A percentile compares a stretch with the other conserved stretches of the same genome.
phyloP scores from a whole-genome alignment of 257 asterid species.

The Solanum megistacrolobum region DNA sequence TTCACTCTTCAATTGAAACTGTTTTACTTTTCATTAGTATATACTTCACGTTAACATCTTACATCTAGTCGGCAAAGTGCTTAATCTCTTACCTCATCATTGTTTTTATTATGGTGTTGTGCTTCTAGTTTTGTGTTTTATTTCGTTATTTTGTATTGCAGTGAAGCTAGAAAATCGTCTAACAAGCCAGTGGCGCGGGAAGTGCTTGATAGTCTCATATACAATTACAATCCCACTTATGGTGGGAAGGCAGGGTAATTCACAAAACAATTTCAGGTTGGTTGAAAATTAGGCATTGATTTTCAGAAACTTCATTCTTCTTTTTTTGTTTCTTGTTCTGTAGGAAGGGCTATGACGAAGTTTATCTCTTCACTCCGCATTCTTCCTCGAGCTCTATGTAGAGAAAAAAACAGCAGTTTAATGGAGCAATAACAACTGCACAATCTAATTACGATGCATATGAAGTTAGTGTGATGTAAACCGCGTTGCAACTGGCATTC shows the following conservation, averaged over 20 bases:
- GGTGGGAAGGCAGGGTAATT: conserved; percentile 90
- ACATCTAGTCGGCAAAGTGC: no score
- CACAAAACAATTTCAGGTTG: background rate
- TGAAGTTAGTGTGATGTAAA: background rate
- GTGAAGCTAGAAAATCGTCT: conserved; percentile 84
- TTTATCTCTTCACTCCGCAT: conserved; percentile 52
- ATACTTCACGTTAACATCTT: no score
- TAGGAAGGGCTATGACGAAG: conserved; percentile 95
- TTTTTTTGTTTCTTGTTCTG: background rate
- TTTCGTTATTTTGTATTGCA: conserved; percentile 9
- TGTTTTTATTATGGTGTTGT: no score
- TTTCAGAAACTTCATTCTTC: background rate
- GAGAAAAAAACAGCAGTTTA: background rate
- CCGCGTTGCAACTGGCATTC: background rate
- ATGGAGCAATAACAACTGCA: background rate
- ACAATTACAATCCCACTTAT: conserved; percentile 70
- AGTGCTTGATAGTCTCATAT: conserved; percentile 80
- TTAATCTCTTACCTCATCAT: no score
- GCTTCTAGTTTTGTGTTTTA: background rate
- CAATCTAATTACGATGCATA: background rate
- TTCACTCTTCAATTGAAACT: background rate
- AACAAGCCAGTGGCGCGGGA: conserved; percentile 55
- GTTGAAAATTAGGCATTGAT: background rate
- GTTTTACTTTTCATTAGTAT: no score
- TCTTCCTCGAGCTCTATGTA: background rate